Evolutionary conservation across 345 rosid species (phyloP).

Genomic region (Eucalyptus dawsonii): DNA sequence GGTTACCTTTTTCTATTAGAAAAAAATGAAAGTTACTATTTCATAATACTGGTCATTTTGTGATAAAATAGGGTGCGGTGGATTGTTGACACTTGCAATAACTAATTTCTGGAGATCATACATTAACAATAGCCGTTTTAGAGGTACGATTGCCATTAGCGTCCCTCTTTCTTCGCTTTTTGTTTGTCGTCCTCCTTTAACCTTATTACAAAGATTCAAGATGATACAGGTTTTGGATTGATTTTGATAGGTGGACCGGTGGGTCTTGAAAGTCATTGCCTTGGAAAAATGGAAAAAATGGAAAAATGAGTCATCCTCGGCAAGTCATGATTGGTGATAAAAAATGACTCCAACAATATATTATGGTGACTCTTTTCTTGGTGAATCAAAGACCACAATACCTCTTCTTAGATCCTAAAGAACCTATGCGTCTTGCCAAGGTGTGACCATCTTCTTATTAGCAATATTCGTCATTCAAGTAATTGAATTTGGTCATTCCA

Average conservation of each 20-base stretch:
- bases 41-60: background rate
- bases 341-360: too few species aligned
- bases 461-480: too few species aligned
- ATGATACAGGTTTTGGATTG: background rate
- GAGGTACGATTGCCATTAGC: background rate
- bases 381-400: too few species aligned
- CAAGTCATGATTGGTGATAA: background rate
- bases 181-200: background rate
- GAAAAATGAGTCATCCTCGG: background rate
- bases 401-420: too few species aligned
- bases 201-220: background rate
- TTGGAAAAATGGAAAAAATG: background rate
- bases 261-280: background rate
- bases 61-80: background rate
- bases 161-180: background rate
- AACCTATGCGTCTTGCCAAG: background rate
- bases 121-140: background rate
- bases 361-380: too few species aligned
- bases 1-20: background rate
- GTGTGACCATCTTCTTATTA: too few species aligned
- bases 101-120: background rate
- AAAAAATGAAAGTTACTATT: background rate
- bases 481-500: background rate
- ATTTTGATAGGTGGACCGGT: background rate
- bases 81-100: background rate